Conservation (phyloP, 331 rosid genomes). For the Erythrophleum ivorense region DNA sequence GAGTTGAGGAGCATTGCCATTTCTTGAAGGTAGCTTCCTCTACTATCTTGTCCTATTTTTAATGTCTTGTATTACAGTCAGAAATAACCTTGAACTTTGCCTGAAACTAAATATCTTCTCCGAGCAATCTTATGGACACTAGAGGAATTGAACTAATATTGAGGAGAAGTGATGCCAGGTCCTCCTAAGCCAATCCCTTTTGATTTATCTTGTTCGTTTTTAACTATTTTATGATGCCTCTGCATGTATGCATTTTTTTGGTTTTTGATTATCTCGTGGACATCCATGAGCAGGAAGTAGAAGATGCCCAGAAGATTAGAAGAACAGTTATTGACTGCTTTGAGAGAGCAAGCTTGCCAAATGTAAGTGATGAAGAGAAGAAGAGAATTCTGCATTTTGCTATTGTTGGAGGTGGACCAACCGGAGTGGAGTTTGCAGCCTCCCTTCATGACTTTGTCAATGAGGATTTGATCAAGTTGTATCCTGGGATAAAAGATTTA, state of each 20-base stretch:
- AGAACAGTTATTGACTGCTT: constrained; percentile 93
- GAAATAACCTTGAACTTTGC: not conserved
- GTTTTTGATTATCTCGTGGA: constrained; percentile 12
- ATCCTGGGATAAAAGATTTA: constrained; percentile 73
- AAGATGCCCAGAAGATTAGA: constrained; percentile 96
- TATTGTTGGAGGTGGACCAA: constrained; percentile 97
- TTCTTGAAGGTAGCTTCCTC: constrained; percentile 74
- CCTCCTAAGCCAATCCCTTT: not conserved
- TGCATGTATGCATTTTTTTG: not conserved
- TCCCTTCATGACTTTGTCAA: constrained; percentile 92
- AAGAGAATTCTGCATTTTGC: constrained; percentile 97
- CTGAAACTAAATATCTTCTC: not conserved
- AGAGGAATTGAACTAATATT: not conserved
- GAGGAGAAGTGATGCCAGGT: not conserved
- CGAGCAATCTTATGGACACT: not conserved
- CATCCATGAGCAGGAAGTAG: constrained; percentile 75
- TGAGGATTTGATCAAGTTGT: constrained; percentile 75
- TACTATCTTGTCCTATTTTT: constrained; percentile 6
- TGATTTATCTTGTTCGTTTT: not conserved
- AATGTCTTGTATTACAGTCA: too few species aligned
- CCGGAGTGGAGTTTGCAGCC: constrained; percentile 99
- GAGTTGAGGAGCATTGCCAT: constrained; percentile 90
- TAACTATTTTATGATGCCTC: not conserved
- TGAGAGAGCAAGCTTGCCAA: constrained; percentile 86
- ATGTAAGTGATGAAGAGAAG: constrained; percentile 77